phyloP scores from a whole-genome alignment of 2,329 filamentous ascomycete species.

The Fusarium euwallaceae region DNA sequence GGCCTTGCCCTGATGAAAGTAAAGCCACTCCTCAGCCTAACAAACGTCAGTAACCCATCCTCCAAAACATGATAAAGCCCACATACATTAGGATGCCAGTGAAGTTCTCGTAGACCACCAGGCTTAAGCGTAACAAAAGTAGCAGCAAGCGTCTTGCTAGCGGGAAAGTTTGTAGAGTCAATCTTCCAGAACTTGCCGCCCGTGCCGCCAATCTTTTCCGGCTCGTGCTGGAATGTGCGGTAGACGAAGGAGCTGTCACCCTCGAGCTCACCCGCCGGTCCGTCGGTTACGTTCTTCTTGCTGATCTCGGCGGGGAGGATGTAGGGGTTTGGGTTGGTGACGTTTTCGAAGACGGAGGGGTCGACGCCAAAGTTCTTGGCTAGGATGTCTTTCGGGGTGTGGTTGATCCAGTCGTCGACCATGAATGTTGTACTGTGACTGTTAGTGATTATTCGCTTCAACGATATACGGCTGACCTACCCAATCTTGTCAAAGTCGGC shows the following conservation, averaged over 20 bases:
- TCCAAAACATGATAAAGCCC: not conserved
- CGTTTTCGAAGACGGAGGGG: conserved; percentile 68
- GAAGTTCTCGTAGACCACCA: conserved; percentile 72
- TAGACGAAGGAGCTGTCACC: conserved; percentile 75
- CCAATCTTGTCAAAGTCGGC: conserved; percentile 74
- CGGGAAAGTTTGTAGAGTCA: conserved; percentile 76
- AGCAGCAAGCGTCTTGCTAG: conserved; percentile 74
- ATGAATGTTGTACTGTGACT: conserved; percentile 75
- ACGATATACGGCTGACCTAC: conserved; percentile 26
- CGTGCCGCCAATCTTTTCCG: conserved; percentile 69
- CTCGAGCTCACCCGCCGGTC: conserved; percentile 60
- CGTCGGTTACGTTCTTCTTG: conserved; percentile 53
- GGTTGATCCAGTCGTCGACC: conserved; percentile 77
- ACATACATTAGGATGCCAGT: conserved; percentile 76
- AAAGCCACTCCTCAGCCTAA: conserved; percentile 78
- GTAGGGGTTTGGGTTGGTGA: conserved; percentile 71
- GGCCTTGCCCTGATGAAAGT: conserved; percentile 74
- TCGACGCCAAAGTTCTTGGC: conserved; percentile 78
- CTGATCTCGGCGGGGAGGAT: conserved; percentile 70
- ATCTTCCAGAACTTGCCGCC: conserved; percentile 75
- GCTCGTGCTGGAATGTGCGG: conserved; percentile 66
- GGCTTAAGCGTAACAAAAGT: conserved; percentile 75
- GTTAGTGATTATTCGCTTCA: not conserved
- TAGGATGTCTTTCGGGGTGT: conserved; percentile 72
- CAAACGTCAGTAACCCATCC: not conserved